Evolutionary conservation across 2,329 filamentous ascomycete species (phyloP).

Genomic region (Berkeleyomyces rouxiae): DNA sequence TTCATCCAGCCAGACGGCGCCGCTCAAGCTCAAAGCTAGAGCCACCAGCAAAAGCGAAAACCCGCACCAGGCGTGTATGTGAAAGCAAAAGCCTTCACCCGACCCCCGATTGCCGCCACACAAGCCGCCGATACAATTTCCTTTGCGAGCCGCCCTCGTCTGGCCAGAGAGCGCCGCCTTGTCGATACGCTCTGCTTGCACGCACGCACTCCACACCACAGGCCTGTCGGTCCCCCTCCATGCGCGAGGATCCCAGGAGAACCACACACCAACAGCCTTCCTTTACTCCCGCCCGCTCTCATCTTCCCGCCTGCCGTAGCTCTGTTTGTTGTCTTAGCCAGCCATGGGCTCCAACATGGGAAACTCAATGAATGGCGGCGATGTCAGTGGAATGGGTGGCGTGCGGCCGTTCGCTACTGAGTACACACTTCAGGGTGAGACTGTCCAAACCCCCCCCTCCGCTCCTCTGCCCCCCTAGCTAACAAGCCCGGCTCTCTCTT

Average conservation of each 20-base stretch:
- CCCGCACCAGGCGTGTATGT: no score
- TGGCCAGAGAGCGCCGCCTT: no score
- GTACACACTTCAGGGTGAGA: constrained; percentile 40
- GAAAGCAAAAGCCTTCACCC: not conserved
- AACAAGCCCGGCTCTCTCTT: constrained; percentile 1
- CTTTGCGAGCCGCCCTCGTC: not conserved
- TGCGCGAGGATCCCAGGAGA: no score
- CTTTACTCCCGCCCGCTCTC: no score
- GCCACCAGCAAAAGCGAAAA: not conserved
- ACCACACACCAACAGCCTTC: no score
- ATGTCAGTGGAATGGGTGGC: constrained; percentile 22
- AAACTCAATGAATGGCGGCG: constrained; percentile 31
- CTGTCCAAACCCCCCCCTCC: constrained; percentile 5
- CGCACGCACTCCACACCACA: no score
- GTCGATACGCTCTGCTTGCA: no score
- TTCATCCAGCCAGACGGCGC: not conserved
- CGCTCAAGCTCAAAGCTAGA: not conserved
- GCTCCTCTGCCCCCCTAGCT: not conserved
- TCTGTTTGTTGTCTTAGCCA: not conserved
- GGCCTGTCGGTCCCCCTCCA: no score
- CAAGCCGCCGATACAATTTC: not conserved
- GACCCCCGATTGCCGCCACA: not conserved
- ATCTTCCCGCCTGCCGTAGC: not conserved
- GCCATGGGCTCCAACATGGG: constrained; percentile 19
- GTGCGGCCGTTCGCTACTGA: constrained; percentile 41